Base-by-base conservation (phyloP, 164 flowering plant species). In the Buxus sempervirens region DNA sequence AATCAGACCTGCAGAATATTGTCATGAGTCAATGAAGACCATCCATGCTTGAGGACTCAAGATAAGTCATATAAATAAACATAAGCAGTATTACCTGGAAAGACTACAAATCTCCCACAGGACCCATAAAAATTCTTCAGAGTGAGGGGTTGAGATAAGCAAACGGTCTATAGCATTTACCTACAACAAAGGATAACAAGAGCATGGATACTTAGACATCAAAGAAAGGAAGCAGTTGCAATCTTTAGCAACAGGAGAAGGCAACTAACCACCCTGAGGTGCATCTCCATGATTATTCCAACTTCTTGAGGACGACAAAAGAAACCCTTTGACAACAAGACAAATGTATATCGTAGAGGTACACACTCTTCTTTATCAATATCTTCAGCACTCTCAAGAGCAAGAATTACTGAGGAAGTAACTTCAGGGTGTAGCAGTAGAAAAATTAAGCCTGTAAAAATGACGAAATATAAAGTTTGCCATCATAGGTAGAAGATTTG, bases 71-170 rank as follows among this genome's bases (percentile, higher is more conserved):
- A 45, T 45, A 58, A 63, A 62, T 22, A 10, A 62, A 49, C n/a
- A 18, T 12, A 24, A 49, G 20, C 14, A 72, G 15, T n/a, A 64
- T 22, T 72, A 96, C 99, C 99, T 87, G 23, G 99, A 86, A 65
- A 96, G 84, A 64, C 85, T 83, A 79, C 95, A 90, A 0, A 96
- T 88, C 70, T 93, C 97, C 99, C 98, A 96, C 51, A 96, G 76
- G 55, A 85, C 79, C 96, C 96, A 90, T 64, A 96, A 65, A 76
- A 87, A 82, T 64, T 91, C 98, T 68, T 96, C 99, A 23, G 96
- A 79, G 22, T 84, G 79, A 22, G 88, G 88, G 65, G 81, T 68
- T 62, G 85, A 83, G 25, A 83, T 54, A 38, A 88, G 83, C 76
- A 96, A 73, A 19, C 90, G 83, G 73, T 93, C 98, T 63, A 93